These are phyloP conservation scores for Exophiala xenobiotica DNA, from an alignment of 2,329 filamentous ascomycete genomes.

Conservation along the genomic window DNA sequence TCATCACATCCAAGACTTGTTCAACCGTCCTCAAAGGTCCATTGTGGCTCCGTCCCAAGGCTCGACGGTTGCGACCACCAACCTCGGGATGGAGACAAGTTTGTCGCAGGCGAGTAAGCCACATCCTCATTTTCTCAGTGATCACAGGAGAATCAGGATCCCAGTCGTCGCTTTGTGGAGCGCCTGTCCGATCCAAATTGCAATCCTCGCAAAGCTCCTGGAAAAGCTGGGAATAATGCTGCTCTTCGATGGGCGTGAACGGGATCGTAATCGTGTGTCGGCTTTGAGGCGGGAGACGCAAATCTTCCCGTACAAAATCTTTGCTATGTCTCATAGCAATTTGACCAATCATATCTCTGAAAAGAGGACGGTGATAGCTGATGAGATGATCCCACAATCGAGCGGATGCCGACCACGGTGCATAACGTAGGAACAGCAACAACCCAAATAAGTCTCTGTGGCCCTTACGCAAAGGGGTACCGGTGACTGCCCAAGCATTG, in stretches of 20 bases:
- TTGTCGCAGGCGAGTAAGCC: conserved; percentile 75
- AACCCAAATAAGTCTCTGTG: conserved; percentile 77
- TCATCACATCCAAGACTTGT: conserved; percentile 87
- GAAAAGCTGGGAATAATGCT: conserved; percentile 78
- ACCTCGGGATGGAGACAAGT: conserved; percentile 85
- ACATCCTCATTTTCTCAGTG: conserved; percentile 72
- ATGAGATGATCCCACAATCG: conserved; percentile 69
- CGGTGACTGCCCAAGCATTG: conserved; percentile 90
- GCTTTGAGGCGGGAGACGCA: conserved; percentile 77
- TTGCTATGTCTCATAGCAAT: conserved; percentile 87
- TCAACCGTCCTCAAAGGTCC: conserved; percentile 75
- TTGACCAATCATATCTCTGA: conserved; percentile 66
- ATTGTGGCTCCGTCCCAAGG: conserved; percentile 62
- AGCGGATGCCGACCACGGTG: conserved; percentile 68
- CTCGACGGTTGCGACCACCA: conserved; percentile 63
- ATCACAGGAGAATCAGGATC: conserved; percentile 57
- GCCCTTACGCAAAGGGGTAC: conserved; percentile 81
- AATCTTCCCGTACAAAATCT: conserved; percentile 71
- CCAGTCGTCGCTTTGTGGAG: conserved; percentile 63
- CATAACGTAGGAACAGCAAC: conserved; percentile 74
- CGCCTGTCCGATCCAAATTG: conserved; percentile 64
- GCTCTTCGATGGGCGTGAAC: conserved; percentile 86
- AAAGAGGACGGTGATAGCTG: conserved; percentile 59
- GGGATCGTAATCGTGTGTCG: conserved; percentile 85
- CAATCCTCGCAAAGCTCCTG: conserved; percentile 71